phyloP scores from a whole-genome alignment of 106 monocot genomes.

The Allium cepa region DNA sequence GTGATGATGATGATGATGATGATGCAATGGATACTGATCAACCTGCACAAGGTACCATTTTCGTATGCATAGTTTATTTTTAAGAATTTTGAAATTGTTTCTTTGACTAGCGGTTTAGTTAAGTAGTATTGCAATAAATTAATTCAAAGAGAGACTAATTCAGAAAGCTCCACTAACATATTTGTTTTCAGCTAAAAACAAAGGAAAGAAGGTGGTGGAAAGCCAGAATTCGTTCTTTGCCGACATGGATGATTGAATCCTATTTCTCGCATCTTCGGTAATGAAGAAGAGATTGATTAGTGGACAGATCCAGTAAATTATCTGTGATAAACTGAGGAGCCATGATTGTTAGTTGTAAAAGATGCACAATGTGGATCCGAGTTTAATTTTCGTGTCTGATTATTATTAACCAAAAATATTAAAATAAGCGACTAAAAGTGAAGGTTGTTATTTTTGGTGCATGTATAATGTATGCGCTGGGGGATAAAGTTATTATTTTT shows the following conservation, averaged over 20 bases:
- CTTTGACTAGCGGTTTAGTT: background rate
- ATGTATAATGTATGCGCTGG: too few relatives aligned
- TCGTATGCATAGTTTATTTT: background rate
- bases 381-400: too few relatives aligned
- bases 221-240: conserved; percentile 44
- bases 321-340: too few relatives aligned
- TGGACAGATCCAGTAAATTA: too few relatives aligned
- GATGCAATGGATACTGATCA: conserved; percentile 41
- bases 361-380: too few relatives aligned
- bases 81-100: background rate
- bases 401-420: too few relatives aligned
- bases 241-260: conserved; percentile 19
- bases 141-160: background rate
- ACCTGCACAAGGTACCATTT: conserved; percentile 16
- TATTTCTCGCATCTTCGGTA: too few relatives aligned
- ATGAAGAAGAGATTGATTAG: too few relatives aligned
- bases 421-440: too few relatives aligned
- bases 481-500: too few relatives aligned
- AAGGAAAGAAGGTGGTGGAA: conserved; percentile 13
- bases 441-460: too few relatives aligned
- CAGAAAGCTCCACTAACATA: background rate
- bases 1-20: conserved; percentile 39
- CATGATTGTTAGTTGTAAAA: too few relatives aligned
- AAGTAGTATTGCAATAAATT: background rate
- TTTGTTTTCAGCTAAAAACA: conserved; percentile 21